Evolutionary conservation across 176 grass and related monocot genomes (phyloP), one percentile per base, ranked within the genome.

Genomic region (Eremochloa ophiuroides): DNA sequence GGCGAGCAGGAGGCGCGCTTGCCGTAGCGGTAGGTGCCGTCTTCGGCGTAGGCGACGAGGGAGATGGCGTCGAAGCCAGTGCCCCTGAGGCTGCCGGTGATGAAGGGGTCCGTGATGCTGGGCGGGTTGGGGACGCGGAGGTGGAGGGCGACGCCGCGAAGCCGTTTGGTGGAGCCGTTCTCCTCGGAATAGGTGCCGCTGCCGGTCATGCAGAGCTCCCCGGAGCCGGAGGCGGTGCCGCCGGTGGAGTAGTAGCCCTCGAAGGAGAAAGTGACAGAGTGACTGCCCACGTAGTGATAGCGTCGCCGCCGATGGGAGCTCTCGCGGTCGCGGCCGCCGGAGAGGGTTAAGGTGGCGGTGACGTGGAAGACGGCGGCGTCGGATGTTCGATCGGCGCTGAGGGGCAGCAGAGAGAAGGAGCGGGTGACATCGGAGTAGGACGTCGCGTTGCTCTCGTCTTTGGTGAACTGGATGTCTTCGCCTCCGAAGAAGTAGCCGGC

Each of bases 401-500:
- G 62, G 11, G 84, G 42, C 7, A 71, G 44, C 41, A 93, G 48
- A 40, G 62, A 40, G 74, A 97, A 85, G 12, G 83, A 89, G n/a
- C 62, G 69, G 13, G 53, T 2, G 26, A 56, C 22, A 6, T 34
- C 33, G 55, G 29, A 56, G 39, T 26, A 17, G 41, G 40, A 46
- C 6, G 41, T 47, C 14, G 0, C 26, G 25, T 77, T 58, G 59
- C 15, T 4, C 1, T 77, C 72, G 10, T 58, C 42, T 79, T 79
- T 50, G n/a, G n/a, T n/a, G 59, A 97, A 93, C 14, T 94, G 48
- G 13, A 39, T 0, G 13, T 48, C 76, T 33, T 62, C 22, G 47
- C 89, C 89, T 10, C 86, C 86, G 75, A 73, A 59, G 86, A 93
- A 94, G 75, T 79, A 91, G 29, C 42, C 76, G 60, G 40, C 26